phyloP scores from a whole-genome alignment of 2,329 filamentous ascomycete species.

The Fusarium kyushuense region DNA sequence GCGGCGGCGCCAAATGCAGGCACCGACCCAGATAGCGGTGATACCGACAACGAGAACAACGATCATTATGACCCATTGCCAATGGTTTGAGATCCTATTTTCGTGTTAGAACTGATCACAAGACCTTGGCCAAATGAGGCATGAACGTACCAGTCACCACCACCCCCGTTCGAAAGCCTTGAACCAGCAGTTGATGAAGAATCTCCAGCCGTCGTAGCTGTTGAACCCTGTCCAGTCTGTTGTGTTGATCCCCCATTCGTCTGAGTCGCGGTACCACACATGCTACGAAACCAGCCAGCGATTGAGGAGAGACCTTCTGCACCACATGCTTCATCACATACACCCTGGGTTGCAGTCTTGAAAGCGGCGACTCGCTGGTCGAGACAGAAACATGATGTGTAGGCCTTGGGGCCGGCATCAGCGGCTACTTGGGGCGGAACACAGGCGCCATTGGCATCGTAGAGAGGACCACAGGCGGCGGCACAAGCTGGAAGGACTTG shows the following conservation, averaged over 20 bases:
- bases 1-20: conserved; percentile 78
- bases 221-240: conserved; percentile 16
- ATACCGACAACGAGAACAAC: conserved; percentile 80
- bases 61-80: conserved; percentile 85
- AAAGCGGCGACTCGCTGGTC: conserved; percentile 70
- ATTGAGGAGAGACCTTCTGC: conserved; percentile 65
- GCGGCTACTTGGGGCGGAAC: conserved; percentile 66
- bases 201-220: conserved; percentile 31
- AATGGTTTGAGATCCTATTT: conserved; percentile 75
- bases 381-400: conserved; percentile 80
- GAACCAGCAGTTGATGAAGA: conserved; percentile 21
- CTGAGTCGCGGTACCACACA: conserved; percentile 65
- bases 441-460: conserved; percentile 78
- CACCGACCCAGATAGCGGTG: conserved; percentile 72
- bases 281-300: conserved; percentile 76
- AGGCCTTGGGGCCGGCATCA: conserved; percentile 63
- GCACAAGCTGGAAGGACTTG: conserved; percentile 71
- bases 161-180: conserved; percentile 48
- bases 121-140: not conserved
- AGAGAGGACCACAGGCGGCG: conserved; percentile 68
- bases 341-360: conserved; percentile 65
- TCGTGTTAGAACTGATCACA: conserved; percentile 7
- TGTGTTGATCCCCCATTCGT: conserved; percentile 25
- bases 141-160: conserved; percentile 61
- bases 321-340: conserved; percentile 71